Evolutionary conservation across 2,329 filamentous ascomycete species (phyloP).

Genomic region (Penicillium sp.): DNA sequence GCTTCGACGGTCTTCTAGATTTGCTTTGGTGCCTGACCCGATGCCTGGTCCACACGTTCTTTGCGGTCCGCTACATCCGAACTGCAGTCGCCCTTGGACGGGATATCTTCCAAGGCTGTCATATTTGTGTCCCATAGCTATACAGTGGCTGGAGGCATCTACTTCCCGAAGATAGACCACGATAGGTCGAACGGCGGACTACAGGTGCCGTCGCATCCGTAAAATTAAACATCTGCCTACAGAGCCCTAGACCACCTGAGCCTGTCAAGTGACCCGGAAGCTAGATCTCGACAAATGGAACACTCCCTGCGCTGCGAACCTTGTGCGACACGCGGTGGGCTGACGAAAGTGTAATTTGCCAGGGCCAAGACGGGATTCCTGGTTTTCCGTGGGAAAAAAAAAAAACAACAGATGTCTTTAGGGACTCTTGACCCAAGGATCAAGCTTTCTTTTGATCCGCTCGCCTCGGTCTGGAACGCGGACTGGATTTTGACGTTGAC

Average conservation of each 20-base stretch:
- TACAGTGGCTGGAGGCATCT: neutral
- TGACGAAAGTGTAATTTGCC: constrained; percentile 16
- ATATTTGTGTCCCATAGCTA: neutral
- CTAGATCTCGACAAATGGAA: neutral
- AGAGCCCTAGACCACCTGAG: constrained; percentile 10
- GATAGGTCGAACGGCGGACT: neutral
- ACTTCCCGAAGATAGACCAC: neutral
- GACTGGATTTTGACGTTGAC: neutral
- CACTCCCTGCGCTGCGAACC: neutral
- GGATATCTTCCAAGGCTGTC: neutral
- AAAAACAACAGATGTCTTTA: neutral
- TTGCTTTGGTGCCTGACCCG: constrained; percentile 1
- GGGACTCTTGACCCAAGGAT: neutral
- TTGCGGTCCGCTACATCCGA: constrained; percentile 14
- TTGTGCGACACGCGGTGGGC: constrained; percentile 15
- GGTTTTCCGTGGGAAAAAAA: neutral
- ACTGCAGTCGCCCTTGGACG: constrained; percentile 6
- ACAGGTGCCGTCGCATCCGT: constrained; percentile 7
- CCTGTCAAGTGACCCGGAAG: constrained; percentile 16
- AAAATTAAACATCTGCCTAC: neutral
- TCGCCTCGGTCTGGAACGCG: neutral
- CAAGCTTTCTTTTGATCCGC: neutral
- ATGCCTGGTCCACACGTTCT: constrained; percentile 7
- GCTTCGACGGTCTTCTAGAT: neutral
- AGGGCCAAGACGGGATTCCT: neutral